phyloP scores from a whole-genome alignment of 2,329 filamentous ascomycete genomes.

The Didymella pomorum region DNA sequence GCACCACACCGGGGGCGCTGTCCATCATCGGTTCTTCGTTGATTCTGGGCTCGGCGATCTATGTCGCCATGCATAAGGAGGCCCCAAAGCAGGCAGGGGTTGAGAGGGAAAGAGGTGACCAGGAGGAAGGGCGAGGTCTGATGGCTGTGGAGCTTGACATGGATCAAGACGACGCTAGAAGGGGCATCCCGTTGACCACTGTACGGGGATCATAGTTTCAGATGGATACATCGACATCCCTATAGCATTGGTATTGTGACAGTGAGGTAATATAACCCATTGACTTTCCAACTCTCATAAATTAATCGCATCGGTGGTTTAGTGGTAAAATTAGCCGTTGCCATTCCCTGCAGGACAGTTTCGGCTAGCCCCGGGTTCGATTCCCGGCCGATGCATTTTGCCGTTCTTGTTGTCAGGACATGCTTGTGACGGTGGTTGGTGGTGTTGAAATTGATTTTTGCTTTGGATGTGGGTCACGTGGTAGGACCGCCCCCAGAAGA shows the following conservation, averaged over 20 bases:
- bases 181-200: conserved; percentile 5
- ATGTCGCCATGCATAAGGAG: conserved; percentile 66
- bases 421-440: too few relatives aligned
- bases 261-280: too few relatives aligned
- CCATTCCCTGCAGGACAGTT: background rate
- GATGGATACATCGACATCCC: too few relatives aligned
- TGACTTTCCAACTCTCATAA: too few relatives aligned
- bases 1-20: conserved; percentile 63
- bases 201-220: background rate
- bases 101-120: conserved; percentile 22
- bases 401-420: too few relatives aligned
- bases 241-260: too few relatives aligned
- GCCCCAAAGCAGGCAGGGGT: conserved; percentile 32
- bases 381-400: conserved; percentile 7
- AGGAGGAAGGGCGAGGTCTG: conserved; percentile 47
- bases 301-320: conserved; percentile 1
- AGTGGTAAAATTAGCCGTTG: conserved; percentile 12
- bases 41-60: conserved; percentile 71
- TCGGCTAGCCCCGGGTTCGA: conserved; percentile 9
- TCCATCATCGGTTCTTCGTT: conserved; percentile 69
- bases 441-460: too few relatives aligned
- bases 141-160: conserved; percentile 32
- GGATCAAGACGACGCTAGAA: conserved; percentile 25
- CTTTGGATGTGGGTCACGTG: too few relatives aligned
- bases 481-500: too few relatives aligned